Evolutionary conservation across 257 asterid species (phyloP), one percentile per base, ranked within the genome.

Genomic region (Capsicum chinense): DNA sequence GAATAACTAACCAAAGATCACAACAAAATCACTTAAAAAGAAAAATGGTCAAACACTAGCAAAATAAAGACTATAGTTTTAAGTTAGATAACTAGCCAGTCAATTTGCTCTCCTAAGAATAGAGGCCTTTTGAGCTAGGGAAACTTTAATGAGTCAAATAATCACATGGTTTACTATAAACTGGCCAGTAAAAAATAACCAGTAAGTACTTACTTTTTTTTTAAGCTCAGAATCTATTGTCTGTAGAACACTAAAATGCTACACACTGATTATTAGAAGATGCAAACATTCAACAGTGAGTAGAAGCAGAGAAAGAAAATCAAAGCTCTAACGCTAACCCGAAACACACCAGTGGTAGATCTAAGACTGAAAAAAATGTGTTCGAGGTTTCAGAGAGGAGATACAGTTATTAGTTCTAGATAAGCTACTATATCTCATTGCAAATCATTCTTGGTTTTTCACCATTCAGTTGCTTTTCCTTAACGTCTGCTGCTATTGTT

Each of bases 401-500:
- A 15, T 54, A 26, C 4, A 26, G 9, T 14, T 56, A 26, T 74
- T 19, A 48, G 63, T 76, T 21, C 42, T 26, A 52, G 64, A 13
- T 15, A 52, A 21, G 52, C 81, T 13, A 76, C 7, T 14, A 76
- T 76, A 26, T 26, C 50, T 76, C 64, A 76, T 76, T 26, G 63
- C 64, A 59, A 48, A 35, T 91, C 89, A 92, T 87, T 97, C 97
- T 26, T 26, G 26, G 26, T 26, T 26, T 26, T 26, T 26, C 26
- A 26, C 26, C 26, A 26, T 26, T 26, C 26, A 2, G 99, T 92
- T 44, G 99, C 99, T 91, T 97, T 97, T 87, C 99, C 99, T 89
- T 97, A 95, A 78, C 98, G 93, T 58, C 99, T 92, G 88, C 95
- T 92, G 79, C 90, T 89, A 71, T 84, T 87, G 92, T 92, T 87